A percentile compares a stretch with the other conserved stretches of the same genome.
Evolutionary conservation across 2,329 filamentous ascomycete species (phyloP).

Genomic region (Phaeosphaeriaceae sp.): DNA sequence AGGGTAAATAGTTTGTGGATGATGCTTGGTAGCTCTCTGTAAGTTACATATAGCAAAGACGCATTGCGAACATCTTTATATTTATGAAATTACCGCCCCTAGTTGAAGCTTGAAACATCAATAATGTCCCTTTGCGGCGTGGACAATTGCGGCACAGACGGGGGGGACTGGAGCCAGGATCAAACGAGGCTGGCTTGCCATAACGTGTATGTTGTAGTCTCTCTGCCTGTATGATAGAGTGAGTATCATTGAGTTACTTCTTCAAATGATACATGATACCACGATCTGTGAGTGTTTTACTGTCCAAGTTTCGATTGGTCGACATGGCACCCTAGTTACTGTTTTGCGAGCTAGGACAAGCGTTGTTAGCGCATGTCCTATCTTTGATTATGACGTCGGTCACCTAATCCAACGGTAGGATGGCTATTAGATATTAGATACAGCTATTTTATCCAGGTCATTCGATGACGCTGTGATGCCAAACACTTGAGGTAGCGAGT

Average conservation of each 20-base stretch:
- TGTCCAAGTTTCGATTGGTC: no score
- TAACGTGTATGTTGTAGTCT: no score
- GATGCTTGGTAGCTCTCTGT: no score
- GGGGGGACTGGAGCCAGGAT: not conserved
- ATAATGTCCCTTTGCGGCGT: not conserved
- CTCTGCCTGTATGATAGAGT: no score
- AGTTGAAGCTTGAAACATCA: not conserved
- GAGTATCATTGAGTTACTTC: no score
- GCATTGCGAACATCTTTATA: not conserved
- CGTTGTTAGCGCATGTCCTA: conserved; percentile 15
- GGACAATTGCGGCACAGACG: not conserved
- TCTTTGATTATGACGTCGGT: conserved; percentile 22
- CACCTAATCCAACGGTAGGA: conserved; percentile 5
- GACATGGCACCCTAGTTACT: no score
- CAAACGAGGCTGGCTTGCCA: no score
- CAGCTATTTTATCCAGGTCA: conserved; percentile 1
- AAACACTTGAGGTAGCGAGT: not conserved
- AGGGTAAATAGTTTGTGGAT: no score
- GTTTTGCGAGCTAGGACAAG: conserved; percentile 1
- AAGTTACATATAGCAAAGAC: no score
- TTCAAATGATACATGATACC: no score
- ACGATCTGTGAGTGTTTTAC: no score
- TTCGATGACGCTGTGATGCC: not conserved
- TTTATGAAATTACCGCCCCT: not conserved
- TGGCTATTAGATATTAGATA: no score